Conservation (phyloP, 2,329 filamentous ascomycete species). For the Diaporthe nobilis region DNA sequence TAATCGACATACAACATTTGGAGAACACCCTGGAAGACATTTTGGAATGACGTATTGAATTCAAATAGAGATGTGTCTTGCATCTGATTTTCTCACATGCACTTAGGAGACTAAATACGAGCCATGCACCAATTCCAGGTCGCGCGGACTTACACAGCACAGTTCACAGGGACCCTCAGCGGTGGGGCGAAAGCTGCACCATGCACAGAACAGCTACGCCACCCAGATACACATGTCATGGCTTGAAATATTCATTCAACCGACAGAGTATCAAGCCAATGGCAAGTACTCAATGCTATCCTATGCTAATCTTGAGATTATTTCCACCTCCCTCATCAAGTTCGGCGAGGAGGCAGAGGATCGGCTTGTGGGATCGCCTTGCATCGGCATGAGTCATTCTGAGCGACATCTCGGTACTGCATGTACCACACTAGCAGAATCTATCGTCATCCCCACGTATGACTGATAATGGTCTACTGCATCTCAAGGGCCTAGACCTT, state of each 20-base stretch:
- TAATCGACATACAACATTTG: too few relatives aligned
- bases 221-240: neutral
- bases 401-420: neutral
- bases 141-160: neutral
- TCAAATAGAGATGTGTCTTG: neutral
- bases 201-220: neutral
- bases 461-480: neutral
- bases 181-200: neutral
- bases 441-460: rapidly evolving
- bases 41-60: neutral
- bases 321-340: constrained; percentile 1
- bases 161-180: neutral
- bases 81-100: neutral
- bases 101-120: too few relatives aligned
- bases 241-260: neutral
- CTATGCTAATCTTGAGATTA: neutral
- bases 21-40: neutral
- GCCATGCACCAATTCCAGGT: neutral
- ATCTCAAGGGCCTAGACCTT: neutral
- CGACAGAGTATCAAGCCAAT: neutral
- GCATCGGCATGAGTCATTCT: constrained; percentile 31
- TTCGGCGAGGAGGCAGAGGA: neutral
- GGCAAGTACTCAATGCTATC: neutral
- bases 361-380: neutral
- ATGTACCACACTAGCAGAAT: neutral